Base-by-base conservation (phyloP, 805 yeast genomes). In the Hanseniaspora thailandica region DNA sequence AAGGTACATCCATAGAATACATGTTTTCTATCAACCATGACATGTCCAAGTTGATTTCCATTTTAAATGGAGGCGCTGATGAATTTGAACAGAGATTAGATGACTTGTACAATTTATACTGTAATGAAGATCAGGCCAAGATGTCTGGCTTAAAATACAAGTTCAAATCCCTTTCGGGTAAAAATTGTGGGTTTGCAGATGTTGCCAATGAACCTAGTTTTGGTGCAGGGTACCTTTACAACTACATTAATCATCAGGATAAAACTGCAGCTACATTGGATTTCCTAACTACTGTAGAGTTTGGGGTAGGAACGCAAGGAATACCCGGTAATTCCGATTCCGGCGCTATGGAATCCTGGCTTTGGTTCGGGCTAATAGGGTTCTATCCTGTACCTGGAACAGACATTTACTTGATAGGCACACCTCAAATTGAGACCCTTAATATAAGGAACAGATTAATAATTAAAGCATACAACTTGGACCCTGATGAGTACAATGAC, bases 271-370 rank as follows among this genome's bases (percentile, higher is more conserved):
- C 63, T 50, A 59, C 65, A 7, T 56, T 67, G 22, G 57, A 68
- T 30, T 68, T 60, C 47, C 53, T 69, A 17, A 57, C 68, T 34
- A 58, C 62, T 43, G 61, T 54, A 19, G 60, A 61, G 41, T 68
- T 66, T 53, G 49, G 56, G 22, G 39, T 58, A 0, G 71, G 71
- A 3, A 39, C 58, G 3, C 46, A 44, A n/a, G 70, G 67, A 10
- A 55, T 69, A 23, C 71, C 72, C 5, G 71, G 71, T 1, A 68
- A 68, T 52, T 66, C 71, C 1, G 71, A 68, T 55, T 69, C 67
- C 10, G 71, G 71, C 6, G 69, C 72, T 12, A 68, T 69, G 70
- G 71, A 67, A 52, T 61, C 67, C 3, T 69, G 70, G 70, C 49
- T 66, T 15, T 62, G 67, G 49, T 68, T 67, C 59, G 66, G 61